Evolutionary conservation across 169 alveolate species (phyloP).

Genomic region (Cryptosporidium sp.): DNA sequence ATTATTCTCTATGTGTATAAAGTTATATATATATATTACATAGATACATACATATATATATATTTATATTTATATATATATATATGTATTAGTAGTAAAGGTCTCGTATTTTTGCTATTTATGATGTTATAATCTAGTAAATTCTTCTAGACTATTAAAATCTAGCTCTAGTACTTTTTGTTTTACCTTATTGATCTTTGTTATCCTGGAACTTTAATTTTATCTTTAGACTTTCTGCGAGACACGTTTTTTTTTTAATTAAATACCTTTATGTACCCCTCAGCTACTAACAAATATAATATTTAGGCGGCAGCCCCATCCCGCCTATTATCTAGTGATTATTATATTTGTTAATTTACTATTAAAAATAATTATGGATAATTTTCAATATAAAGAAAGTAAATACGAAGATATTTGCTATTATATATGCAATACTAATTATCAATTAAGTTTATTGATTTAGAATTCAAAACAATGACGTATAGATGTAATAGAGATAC

Average conservation of each 20-base stretch:
- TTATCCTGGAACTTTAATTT: background rate
- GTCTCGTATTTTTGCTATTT: background rate
- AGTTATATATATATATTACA: background rate
- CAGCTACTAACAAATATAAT: conserved; percentile 1
- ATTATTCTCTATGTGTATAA: background rate
- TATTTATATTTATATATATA: background rate
- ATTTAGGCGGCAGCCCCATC: background rate
- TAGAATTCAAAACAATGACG: too few species aligned
- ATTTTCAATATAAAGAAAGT: too few species aligned
- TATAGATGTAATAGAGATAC: too few species aligned
- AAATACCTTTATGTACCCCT: conserved; percentile 36
- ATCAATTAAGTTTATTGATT: too few species aligned
- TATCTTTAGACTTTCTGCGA: conserved; percentile 24
- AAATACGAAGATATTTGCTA: too few species aligned
- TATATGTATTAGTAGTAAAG: background rate
- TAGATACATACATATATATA: background rate
- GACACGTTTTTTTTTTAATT: conserved; percentile 12
- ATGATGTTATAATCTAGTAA: conserved; percentile 1
- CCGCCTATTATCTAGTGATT: conserved; percentile 4
- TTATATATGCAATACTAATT: too few species aligned
- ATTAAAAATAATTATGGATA: too few species aligned
- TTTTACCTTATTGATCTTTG: conserved; percentile 27
- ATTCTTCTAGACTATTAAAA: background rate
- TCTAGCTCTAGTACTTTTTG: background rate
- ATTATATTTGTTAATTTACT: background rate